These are phyloP conservation scores for Auricularia cornea DNA, from an alignment of 768 basidiomycete genomes.

Conservation along the genomic window DNA sequence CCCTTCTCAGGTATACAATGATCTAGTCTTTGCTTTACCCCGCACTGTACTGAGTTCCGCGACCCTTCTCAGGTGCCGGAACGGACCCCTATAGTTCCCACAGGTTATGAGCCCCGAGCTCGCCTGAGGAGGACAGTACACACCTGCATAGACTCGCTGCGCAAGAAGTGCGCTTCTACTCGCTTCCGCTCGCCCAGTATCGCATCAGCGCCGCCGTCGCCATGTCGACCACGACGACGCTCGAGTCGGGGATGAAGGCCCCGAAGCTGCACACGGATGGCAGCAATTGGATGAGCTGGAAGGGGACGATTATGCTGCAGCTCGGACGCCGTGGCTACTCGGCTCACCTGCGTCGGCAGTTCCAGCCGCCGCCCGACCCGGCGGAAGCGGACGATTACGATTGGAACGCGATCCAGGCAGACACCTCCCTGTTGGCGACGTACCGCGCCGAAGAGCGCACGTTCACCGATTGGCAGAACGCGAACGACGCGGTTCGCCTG, in stretches of 20 bases:
- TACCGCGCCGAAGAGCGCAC: neutral
- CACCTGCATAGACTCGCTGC: neutral
- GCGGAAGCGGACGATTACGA: neutral
- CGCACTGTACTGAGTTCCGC: no score
- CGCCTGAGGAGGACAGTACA: neutral
- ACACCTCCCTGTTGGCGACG: neutral
- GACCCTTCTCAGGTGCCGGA: no score
- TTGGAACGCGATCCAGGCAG: neutral
- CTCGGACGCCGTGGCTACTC: neutral
- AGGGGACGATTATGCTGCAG: neutral
- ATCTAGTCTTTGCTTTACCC: no score
- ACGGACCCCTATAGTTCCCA: neutral
- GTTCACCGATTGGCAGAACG: neutral
- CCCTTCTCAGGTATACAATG: no score
- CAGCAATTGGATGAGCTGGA: neutral
- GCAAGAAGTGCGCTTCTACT: neutral
- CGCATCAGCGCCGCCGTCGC: neutral
- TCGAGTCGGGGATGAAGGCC: neutral
- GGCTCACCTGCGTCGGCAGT: neutral
- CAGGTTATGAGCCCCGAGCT: neutral
- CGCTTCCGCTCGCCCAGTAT: neutral
- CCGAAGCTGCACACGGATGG: neutral
- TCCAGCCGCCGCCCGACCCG: neutral
- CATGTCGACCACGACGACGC: neutral
- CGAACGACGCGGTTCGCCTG: neutral